Evolutionary conservation across 768 basidiomycete genomes (phyloP).

Genomic region (Termitomyces sp.): DNA sequence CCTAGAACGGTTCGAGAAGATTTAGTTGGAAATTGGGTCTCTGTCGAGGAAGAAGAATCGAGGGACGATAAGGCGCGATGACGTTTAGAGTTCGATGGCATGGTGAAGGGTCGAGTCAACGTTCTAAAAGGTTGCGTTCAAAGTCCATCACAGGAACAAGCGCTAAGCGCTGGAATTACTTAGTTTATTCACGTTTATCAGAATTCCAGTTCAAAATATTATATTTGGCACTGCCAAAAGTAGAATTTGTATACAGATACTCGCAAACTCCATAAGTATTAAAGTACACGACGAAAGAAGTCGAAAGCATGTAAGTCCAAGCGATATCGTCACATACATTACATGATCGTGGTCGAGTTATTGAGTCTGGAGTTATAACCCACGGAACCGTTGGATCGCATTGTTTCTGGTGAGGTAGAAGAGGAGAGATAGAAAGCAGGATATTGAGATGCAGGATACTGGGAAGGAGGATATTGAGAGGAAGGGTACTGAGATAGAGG

Average conservation of each 20-base stretch:
- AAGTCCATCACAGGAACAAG: neutral
- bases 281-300: conserved; percentile 10
- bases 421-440: conserved; percentile 11
- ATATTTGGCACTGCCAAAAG: conserved; percentile 10
- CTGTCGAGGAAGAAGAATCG: conserved; percentile 28
- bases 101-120: conserved; percentile 1
- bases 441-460: neutral
- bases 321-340: conserved; percentile 8
- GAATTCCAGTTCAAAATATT: neutral
- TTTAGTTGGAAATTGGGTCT: conserved; percentile 19
- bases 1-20: conserved; percentile 21
- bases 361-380: neutral
- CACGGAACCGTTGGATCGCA: neutral
- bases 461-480: neutral
- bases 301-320: conserved; percentile 2
- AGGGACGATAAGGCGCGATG: conserved; percentile 31
- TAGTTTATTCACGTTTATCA: neutral
- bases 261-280: neutral
- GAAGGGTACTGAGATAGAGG: neutral
- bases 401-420: conserved; percentile 11
- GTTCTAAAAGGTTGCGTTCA: neutral
- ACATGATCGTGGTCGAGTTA: neutral
- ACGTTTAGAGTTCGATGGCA: conserved; percentile 26
- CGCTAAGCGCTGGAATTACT: neutral
- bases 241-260: conserved; percentile 5